Conservation (phyloP, 108 stramenopile species). For the Cafeteria roenbergensis region DNA sequence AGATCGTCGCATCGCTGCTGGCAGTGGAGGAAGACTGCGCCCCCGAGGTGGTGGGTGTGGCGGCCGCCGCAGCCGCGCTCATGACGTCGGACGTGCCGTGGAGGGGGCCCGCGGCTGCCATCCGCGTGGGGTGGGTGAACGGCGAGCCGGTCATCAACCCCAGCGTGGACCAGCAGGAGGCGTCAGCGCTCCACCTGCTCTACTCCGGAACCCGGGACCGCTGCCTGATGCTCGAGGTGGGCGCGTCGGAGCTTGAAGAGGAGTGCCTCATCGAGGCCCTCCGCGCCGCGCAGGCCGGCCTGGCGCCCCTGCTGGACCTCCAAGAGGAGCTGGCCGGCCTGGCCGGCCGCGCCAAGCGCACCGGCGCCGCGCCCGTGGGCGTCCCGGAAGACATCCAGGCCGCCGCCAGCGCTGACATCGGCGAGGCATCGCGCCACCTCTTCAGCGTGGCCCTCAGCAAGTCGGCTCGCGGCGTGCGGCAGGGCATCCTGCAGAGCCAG, state of each 20-base stretch:
- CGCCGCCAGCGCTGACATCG: no score
- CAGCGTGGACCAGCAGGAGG: slow-evolving; percentile 13
- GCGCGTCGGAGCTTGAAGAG: slow-evolving; percentile 3
- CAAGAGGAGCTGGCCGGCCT: neutral
- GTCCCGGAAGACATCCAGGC: no score
- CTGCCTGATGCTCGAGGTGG: slow-evolving; percentile 13
- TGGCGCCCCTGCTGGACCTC: neutral
- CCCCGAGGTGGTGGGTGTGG: slow-evolving; percentile 48
- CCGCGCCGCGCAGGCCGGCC: neutral
- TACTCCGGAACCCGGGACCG: slow-evolving; percentile 31
- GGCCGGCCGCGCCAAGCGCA: neutral
- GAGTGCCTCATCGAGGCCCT: slow-evolving; percentile 9
- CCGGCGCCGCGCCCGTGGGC: no score
- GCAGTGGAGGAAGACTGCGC: slow-evolving; percentile 60
- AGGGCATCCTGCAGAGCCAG: no score
- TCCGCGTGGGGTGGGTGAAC: slow-evolving; percentile 42
- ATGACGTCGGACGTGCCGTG: slow-evolving; percentile 36
- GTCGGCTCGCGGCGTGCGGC: neutral
- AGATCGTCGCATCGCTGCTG: slow-evolving; percentile 74
- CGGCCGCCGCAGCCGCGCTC: slow-evolving; percentile 61
- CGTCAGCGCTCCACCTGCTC: slow-evolving; percentile 23
- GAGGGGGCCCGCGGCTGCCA: slow-evolving; percentile 43
- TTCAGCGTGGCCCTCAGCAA: slow-evolving; percentile 1
- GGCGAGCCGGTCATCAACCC: slow-evolving; percentile 34
- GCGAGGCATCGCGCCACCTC: no score